A percentile compares a stretch with the other conserved stretches of the same genome.
Evolutionary conservation across 1,284 basidiomycete species (phyloP).

Genomic region (Melampsora abietis-canadensis): DNA sequence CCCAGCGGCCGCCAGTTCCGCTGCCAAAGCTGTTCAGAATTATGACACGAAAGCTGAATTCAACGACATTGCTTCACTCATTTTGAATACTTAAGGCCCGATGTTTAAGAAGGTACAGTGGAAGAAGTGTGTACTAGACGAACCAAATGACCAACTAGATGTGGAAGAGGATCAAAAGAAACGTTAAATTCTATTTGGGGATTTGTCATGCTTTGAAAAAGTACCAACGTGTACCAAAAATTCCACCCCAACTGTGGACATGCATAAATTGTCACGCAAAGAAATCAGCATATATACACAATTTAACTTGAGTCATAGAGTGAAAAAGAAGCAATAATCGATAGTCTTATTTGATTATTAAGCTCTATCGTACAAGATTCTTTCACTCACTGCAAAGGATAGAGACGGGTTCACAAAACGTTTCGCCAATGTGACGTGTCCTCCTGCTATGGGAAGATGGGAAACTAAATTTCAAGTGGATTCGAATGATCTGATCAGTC

Average conservation of each 20-base stretch:
- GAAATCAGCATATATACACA: too few relatives aligned
- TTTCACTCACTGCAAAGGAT: conserved; percentile 55
- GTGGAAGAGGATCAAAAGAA: too few relatives aligned
- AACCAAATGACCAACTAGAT: conserved; percentile 14
- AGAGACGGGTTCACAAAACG: conserved; percentile 76
- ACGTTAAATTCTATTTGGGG: too few relatives aligned
- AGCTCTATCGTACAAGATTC: too few relatives aligned
- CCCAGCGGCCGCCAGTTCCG: conserved; percentile 55
- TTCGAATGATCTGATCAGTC: too few relatives aligned
- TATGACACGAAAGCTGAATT: conserved; percentile 46
- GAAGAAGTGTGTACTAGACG: neutral
- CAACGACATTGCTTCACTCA: too few relatives aligned
- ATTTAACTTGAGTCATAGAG: too few relatives aligned
- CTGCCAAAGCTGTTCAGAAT: conserved; percentile 52
- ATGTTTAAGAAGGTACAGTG: neutral
- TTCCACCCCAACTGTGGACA: neutral
- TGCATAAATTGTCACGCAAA: too few relatives aligned
- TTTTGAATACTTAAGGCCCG: conserved; percentile 10
- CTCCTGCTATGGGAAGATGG: conserved; percentile 57
- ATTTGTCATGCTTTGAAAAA: too few relatives aligned
- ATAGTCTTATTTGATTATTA: too few relatives aligned
- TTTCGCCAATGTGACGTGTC: conserved; percentile 74
- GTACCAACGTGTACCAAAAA: conserved; percentile 27
- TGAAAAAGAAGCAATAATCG: too few relatives aligned
- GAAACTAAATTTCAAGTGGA: conserved; percentile 43